Conservation (phyloP, 2,329 filamentous ascomycete species). For the Capronia americana region DNA sequence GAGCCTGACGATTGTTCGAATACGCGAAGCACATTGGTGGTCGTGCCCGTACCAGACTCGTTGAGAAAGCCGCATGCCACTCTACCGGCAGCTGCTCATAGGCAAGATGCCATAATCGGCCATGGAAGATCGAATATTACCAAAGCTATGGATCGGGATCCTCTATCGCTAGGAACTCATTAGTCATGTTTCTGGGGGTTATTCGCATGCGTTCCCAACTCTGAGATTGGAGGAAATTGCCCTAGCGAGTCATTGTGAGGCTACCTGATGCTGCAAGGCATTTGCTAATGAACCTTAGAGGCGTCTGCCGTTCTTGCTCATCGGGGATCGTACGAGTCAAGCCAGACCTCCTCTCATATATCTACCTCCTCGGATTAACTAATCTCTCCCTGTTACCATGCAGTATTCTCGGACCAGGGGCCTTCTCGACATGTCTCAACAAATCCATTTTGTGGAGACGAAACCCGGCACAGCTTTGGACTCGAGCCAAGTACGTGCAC, state of each 20-base stretch:
- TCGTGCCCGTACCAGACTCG: background rate
- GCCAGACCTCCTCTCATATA: constrained; percentile 9
- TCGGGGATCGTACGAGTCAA: background rate
- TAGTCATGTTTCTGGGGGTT: constrained; percentile 20
- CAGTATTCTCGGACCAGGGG: background rate
- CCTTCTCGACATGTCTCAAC: constrained; percentile 13
- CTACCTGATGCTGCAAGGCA: constrained; percentile 8
- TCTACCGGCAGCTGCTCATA: constrained; percentile 1
- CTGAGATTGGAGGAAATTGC: constrained; percentile 22
- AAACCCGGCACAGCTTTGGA: constrained; percentile 25
- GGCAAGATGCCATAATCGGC: constrained; percentile 19
- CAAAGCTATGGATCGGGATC: constrained; percentile 15
- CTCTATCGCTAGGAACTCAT: constrained; percentile 2
- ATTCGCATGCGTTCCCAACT: background rate
- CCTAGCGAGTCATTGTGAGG: constrained; percentile 7
- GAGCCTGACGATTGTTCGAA: background rate
- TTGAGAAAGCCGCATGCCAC: background rate
- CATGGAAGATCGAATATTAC: constrained; percentile 17
- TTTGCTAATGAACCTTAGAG: constrained; percentile 10
- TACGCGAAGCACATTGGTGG: background rate
- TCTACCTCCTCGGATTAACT: constrained; percentile 7
- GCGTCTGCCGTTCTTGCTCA: background rate
- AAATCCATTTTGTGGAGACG: constrained; percentile 27
- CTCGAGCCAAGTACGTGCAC: constrained; percentile 22
- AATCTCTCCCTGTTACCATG: background rate